Evolutionary conservation across 208 protist genomes (phyloP).

Genomic region (Acanthamoeba royreba): DNA sequence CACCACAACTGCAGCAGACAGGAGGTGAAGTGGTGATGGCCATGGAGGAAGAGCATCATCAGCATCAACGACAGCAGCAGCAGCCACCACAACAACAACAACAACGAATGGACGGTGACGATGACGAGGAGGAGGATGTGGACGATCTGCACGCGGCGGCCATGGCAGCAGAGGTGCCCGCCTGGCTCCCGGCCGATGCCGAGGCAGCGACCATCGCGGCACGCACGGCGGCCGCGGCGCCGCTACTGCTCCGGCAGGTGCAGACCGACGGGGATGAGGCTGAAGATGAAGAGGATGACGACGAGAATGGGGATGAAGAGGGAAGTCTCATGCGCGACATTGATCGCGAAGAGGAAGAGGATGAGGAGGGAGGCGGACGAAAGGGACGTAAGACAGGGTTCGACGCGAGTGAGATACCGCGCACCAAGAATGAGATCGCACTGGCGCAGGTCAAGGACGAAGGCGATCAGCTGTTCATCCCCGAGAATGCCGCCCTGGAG

Average conservation of each 20-base stretch:
- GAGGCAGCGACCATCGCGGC: neutral
- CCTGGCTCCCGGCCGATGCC: neutral
- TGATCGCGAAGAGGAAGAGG: neutral
- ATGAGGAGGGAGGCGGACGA: neutral
- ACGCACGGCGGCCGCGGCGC: neutral
- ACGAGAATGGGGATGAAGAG: neutral
- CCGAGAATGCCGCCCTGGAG: neutral
- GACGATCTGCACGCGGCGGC: neutral
- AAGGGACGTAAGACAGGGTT: neutral
- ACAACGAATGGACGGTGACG: neutral
- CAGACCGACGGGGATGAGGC: neutral
- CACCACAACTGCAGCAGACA: neutral
- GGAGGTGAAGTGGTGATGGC: neutral
- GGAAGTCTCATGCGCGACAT: neutral
- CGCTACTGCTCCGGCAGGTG: neutral
- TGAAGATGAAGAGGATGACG: neutral
- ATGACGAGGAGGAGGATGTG: neutral
- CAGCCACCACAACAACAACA: too few relatives aligned
- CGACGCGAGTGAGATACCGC: neutral
- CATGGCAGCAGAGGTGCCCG: neutral
- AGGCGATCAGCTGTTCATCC: neutral
- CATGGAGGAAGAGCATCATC: neutral
- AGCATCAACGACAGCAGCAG: too few relatives aligned
- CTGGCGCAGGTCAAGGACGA: neutral
- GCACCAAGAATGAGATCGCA: constrained; percentile 1